A percentile compares a stretch with the other conserved stretches of the same genome.
Conservation (phyloP, 2,329 filamentous ascomycete species). For the Aschersonia sp. region DNA sequence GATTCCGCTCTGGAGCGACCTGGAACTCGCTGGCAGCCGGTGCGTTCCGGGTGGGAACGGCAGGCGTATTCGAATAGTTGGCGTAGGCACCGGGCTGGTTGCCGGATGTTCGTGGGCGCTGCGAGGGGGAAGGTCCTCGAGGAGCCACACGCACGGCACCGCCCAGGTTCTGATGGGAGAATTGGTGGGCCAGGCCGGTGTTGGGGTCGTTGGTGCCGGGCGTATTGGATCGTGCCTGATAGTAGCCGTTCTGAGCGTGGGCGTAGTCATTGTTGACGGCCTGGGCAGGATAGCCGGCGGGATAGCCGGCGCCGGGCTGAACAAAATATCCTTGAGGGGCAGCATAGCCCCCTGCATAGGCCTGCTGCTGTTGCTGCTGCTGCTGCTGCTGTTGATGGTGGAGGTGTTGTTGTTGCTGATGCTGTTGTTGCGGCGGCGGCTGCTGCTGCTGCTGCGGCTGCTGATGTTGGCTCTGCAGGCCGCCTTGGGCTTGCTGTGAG, state of each 20-base stretch:
- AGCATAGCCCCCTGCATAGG: constrained; percentile 32
- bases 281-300: constrained; percentile 24
- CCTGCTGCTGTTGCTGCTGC: constrained; percentile 26
- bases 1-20: constrained; percentile 70
- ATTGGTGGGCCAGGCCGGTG: constrained; percentile 85
- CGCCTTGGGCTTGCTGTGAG: constrained; percentile 22
- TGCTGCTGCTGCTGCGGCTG: constrained; percentile 23
- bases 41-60: constrained; percentile 45
- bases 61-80: constrained; percentile 46
- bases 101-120: constrained; percentile 75
- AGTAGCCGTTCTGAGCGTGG: constrained; percentile 26
- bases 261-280: constrained; percentile 32
- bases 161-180: constrained; percentile 89
- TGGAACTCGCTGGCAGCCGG: constrained; percentile 59
- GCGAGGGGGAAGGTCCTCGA: constrained; percentile 52
- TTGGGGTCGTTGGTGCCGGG: constrained; percentile 66
- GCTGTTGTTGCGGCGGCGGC: constrained; percentile 27
- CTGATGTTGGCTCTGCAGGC: constrained; percentile 12
- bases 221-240: constrained; percentile 40
- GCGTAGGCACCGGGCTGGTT: constrained; percentile 50
- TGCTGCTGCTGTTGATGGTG: constrained; percentile 13
- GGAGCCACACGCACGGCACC: constrained; percentile 52
- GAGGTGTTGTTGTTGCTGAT: constrained; percentile 24
- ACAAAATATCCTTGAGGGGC: constrained; percentile 43
- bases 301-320: constrained; percentile 44